phyloP scores from a whole-genome alignment of 192 early-diverging fungal species.

The Backusella macrospora region DNA sequence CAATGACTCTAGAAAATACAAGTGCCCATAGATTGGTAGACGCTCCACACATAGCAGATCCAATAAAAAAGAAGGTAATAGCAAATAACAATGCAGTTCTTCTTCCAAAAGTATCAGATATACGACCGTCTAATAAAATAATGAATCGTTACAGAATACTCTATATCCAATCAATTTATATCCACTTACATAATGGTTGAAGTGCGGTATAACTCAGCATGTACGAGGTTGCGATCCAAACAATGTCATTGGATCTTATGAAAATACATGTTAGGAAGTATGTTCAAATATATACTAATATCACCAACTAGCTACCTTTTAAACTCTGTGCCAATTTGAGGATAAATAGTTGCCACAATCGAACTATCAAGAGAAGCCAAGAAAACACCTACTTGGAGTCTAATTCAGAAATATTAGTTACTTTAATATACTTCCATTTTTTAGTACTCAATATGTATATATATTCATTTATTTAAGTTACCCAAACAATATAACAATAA shows the following conservation, averaged over 20 bases:
- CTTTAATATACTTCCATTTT: neutral
- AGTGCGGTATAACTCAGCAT: slow-evolving; percentile 75
- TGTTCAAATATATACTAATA: neutral
- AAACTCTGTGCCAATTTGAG: slow-evolving; percentile 42
- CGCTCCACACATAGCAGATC: slow-evolving; percentile 72
- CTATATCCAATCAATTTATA: neutral
- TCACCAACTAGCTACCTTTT: slow-evolving; percentile 24
- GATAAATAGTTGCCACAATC: slow-evolving; percentile 40
- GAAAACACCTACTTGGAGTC: slow-evolving; percentile 37
- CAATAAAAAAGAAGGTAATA: slow-evolving; percentile 66
- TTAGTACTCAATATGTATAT: neutral
- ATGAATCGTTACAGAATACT: neutral
- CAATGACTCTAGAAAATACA: slow-evolving; percentile 69
- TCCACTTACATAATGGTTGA: slow-evolving; percentile 69
- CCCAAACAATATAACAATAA: slow-evolving; percentile 28
- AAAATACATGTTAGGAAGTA: neutral
- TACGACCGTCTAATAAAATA: slow-evolving; percentile 44
- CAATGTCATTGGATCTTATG: slow-evolving; percentile 54
- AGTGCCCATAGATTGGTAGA: slow-evolving; percentile 50
- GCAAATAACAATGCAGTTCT: slow-evolving; percentile 58
- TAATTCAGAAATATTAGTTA: slow-evolving; percentile 1
- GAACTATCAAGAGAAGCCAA: slow-evolving; percentile 38
- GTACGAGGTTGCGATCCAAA: slow-evolving; percentile 85
- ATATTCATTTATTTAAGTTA: neutral
- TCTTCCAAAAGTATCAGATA: slow-evolving; percentile 85